Evolutionary conservation across 2,329 filamentous ascomycete genomes (phyloP), one percentile per base, ranked within the genome.

Genomic region (Calonectria pseudoreteaudii): DNA sequence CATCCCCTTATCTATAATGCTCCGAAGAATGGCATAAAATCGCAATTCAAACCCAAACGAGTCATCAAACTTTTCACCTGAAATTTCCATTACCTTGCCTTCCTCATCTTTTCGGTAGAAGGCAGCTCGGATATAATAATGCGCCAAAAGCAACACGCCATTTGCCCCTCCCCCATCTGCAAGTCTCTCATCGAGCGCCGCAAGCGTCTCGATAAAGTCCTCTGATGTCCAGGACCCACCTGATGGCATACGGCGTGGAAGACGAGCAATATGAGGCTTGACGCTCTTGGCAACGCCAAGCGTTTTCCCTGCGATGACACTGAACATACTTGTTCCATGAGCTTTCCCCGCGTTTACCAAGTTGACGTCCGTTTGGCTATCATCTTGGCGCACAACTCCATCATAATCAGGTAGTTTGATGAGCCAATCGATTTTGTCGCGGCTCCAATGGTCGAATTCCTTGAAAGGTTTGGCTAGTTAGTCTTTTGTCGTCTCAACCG

Each of bases 381-480:
- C 66, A 36, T 69, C 66, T 18, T 69, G 38, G 14, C 66, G 52
- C 1, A 3, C 9, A 9, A 26, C 28, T 14, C 66, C 66, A 49
- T 69, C 66, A 30, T 10, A 69, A n/a, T 69, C 66, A 2, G 26
- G 14, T 11, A 69, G 18, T 14, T 31, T 36, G 18, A 50, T 52
- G 10, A 64, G 18, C 56, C 53, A 70, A 31, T 70, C 41, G 14
- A 67, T 20, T 6, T 18, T 23, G 8, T 67, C 65, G 26, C 31
- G 20, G 26, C 30, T 56, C 47, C 47, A 50, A 30, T 53, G 65
- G 4, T 67, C 65, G 31, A 70, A 70, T 23, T 70, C 56, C 53
- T 64, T 64, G 38, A 14, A 26, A 28, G 11, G n/a, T 20, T 31
- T 64, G 4, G 13, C 49, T 28, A 1, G 23, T 18, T 2, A 31